These are phyloP conservation scores for Triglochin maritima DNA, from an alignment of 106 monocot genomes.

Conservation along the genomic window DNA sequence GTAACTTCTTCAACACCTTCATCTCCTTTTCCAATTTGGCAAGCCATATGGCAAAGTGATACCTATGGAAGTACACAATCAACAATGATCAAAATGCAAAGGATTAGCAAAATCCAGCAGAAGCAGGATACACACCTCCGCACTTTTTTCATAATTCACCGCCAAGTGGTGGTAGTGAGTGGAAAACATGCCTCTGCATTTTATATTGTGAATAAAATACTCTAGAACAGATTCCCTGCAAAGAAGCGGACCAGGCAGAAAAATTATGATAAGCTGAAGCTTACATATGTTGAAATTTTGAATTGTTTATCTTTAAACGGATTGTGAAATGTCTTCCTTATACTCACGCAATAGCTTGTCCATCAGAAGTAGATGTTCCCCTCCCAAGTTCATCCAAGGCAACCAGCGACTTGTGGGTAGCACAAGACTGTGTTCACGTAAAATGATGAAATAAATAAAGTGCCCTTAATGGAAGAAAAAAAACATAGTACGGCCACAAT, in stretches of 20 bases:
- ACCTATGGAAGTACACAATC: conserved; percentile 24
- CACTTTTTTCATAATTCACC: conserved; percentile 46
- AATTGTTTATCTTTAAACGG: no score
- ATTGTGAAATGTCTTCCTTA: no score
- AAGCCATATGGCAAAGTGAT: conserved; percentile 81
- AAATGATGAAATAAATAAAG: neutral
- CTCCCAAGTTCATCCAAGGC: conserved; percentile 94
- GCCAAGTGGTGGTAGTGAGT: conserved; percentile 88
- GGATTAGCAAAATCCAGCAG: neutral
- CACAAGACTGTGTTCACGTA: conserved; percentile 47
- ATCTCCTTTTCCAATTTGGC: conserved; percentile 54
- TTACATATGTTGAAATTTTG: no score
- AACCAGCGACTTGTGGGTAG: conserved; percentile 75
- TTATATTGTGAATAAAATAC: conserved; percentile 39
- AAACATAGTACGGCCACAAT: no score
- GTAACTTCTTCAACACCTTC: conserved; percentile 72
- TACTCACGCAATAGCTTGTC: conserved; percentile 95
- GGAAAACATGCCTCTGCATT: conserved; percentile 88
- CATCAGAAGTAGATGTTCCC: conserved; percentile 97
- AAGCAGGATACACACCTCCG: conserved; percentile 33
- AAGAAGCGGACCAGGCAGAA: neutral
- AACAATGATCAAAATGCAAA: neutral
- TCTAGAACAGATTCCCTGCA: conserved; percentile 70
- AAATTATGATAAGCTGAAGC: no score
- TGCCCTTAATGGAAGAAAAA: neutral